Evolutionary conservation across 2,329 filamentous ascomycete genomes (phyloP), one percentile per base, ranked within the genome.

Genomic region (Gaeumannomyces sp.): DNA sequence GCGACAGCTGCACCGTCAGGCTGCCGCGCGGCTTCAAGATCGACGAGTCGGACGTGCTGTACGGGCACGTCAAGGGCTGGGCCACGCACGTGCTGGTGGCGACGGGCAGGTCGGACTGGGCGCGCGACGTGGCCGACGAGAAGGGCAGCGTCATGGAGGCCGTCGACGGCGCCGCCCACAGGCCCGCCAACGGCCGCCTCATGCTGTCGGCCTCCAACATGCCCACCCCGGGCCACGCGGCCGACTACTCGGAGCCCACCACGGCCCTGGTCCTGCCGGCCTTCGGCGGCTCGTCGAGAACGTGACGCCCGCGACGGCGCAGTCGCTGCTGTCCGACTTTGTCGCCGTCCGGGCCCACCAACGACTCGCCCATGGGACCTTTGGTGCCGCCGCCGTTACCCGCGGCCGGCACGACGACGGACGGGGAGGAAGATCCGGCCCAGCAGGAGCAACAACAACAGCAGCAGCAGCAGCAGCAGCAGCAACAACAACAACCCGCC

Each of bases 81-180:
- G 89, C 86, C 72, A 95, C 93, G 27, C 95, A 99, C 77, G 74
- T 97, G 67, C 80, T 99, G 38, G 92, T 98, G 22, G 95, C 92
- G 29, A 99, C 95, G n/a, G 92, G 93, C 67, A 97, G 97, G 84
- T 85, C 89, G 31, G 95, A 99, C 77, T 99, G 95, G 95, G 90
- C 94, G 73, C 80, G 91, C 66, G 90, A 96, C 78, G 91, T 97
- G 60, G 87, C 85, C 65, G 91, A 98, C 73, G 95, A 98, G 80
- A 89, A 91, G 76, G 90, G 90, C 7, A 92, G 89, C 73, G 83
- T 94, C 38, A 94, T 94, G 91, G 82, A 92, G 78, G 91, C 90
- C 1, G 84, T 93, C 70, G 83, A 77, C 19, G 35, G 14, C 35
- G 79, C 79, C 64, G 81, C 82, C 1, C 78, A 81, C 14, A 83